Conservation (phyloP, 2,329 filamentous ascomycete genomes). For the Botrytis deweyae region DNA sequence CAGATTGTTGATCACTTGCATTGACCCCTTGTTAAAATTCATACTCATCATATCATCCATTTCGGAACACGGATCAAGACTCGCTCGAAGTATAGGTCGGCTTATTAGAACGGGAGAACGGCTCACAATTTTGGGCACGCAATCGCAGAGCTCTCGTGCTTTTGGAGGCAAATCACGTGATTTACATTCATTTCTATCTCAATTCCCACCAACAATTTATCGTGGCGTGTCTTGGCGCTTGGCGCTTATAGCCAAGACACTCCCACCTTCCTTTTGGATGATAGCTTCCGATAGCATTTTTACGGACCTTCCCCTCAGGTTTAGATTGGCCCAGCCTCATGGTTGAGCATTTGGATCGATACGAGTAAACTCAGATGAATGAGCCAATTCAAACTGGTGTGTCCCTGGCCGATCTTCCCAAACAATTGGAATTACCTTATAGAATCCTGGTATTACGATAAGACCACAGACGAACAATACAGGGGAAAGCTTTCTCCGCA, state of each 20-base stretch:
- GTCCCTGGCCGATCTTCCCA: neutral
- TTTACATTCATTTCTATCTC: neutral
- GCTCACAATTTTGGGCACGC: neutral
- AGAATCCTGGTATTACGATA: slow-evolving; percentile 13
- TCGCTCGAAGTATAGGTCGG: neutral
- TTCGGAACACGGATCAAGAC: neutral
- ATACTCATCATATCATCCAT: neutral
- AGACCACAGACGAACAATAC: neutral
- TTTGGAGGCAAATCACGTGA: neutral
- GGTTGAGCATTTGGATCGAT: neutral
- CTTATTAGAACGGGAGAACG: neutral
- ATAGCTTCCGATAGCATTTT: slow-evolving; percentile 11
- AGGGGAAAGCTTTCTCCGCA: slow-evolving; percentile 14
- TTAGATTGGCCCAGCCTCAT: neutral
- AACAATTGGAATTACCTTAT: slow-evolving; percentile 14
- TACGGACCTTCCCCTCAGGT: slow-evolving; percentile 13
- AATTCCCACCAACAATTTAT: neutral
- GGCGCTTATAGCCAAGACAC: slow-evolving; percentile 7
- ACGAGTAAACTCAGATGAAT: slow-evolving; percentile 4
- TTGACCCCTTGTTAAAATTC: neutral
- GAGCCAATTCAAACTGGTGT: neutral
- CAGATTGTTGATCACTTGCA: neutral
- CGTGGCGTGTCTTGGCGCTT: slow-evolving; percentile 17
- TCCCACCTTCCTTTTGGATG: slow-evolving; percentile 14
- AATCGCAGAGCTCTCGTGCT: neutral